A percentile compares a stretch with the other conserved stretches of the same genome.
These are phyloP conservation scores for Delonix regia DNA, from an alignment of 306 rosid genomes.

Conservation along the genomic window DNA sequence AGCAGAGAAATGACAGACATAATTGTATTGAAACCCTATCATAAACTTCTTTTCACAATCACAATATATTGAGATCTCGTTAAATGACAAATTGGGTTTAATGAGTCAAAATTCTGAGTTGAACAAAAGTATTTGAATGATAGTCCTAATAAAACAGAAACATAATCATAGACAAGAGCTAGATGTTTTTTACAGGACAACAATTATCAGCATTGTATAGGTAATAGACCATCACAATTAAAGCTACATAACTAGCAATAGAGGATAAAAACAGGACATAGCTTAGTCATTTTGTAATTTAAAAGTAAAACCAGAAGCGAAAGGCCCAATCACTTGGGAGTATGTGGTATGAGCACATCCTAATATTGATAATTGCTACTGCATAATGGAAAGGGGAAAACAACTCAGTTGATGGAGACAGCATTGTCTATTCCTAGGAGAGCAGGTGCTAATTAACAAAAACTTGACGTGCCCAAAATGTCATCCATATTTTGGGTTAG, in stretches of 20 bases:
- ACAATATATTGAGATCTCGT: slow-evolving; percentile 37
- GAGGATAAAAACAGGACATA: slow-evolving; percentile 30
- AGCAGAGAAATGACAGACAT: slow-evolving; percentile 32
- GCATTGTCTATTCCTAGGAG: slow-evolving; percentile 52
- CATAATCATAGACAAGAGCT: slow-evolving; percentile 63
- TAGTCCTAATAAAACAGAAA: slow-evolving; percentile 52
- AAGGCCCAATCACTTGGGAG: slow-evolving; percentile 34
- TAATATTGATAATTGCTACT: slow-evolving; percentile 40
- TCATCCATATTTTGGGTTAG: slow-evolving; percentile 50
- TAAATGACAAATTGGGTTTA: slow-evolving; percentile 33
- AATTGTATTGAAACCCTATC: slow-evolving; percentile 47
- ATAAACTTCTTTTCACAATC: slow-evolving; percentile 42
- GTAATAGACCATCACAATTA: slow-evolving; percentile 43
- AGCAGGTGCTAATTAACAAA: slow-evolving; percentile 43
- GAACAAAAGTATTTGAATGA: slow-evolving; percentile 46
- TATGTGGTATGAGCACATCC: slow-evolving; percentile 30
- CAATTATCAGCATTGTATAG: slow-evolving; percentile 49
- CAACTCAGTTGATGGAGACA: slow-evolving; percentile 51
- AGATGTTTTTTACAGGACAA: slow-evolving; percentile 53
- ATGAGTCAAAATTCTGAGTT: slow-evolving; percentile 48
- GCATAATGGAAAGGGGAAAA: slow-evolving; percentile 51
- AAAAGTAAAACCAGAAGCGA: slow-evolving; percentile 35
- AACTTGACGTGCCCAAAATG: slow-evolving; percentile 57
- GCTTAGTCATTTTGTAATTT: slow-evolving; percentile 15
- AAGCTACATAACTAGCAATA: slow-evolving; percentile 30